phyloP scores from a whole-genome alignment of 108 stramenopile species.

The Thalassiosira profunda region DNA sequence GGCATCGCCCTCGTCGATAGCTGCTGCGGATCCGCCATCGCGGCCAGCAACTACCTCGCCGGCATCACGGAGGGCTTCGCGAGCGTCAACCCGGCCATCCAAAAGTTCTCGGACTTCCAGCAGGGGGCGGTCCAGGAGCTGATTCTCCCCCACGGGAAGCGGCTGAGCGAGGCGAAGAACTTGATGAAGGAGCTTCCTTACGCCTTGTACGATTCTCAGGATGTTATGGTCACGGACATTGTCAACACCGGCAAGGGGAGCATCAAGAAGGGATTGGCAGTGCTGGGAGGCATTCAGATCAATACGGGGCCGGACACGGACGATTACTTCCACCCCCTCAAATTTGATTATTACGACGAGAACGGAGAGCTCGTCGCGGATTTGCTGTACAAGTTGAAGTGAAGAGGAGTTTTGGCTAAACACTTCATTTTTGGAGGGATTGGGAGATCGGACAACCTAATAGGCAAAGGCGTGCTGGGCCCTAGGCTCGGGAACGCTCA shows the following conservation, averaged over 20 bases:
- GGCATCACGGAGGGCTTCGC: slow-evolving; percentile 11
- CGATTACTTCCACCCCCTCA: slow-evolving; percentile 43
- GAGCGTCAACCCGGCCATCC: neutral
- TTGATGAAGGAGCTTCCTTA: slow-evolving; percentile 63
- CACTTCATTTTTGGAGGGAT: neutral
- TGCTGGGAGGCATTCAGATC: slow-evolving; percentile 53
- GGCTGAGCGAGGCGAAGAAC: slow-evolving; percentile 42
- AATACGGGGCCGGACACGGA: slow-evolving; percentile 12
- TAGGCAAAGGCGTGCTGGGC: neutral
- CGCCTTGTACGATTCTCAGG: slow-evolving; percentile 55
- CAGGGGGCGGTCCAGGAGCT: slow-evolving; percentile 55
- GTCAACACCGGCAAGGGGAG: slow-evolving; percentile 5
- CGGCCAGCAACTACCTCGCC: slow-evolving; percentile 54
- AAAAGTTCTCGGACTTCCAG: slow-evolving; percentile 52
- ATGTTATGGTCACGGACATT: slow-evolving; percentile 15
- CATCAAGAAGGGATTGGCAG: slow-evolving; percentile 19
- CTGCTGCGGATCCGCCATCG: slow-evolving; percentile 72
- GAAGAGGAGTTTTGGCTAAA: neutral
- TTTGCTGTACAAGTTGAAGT: slow-evolving; percentile 1
- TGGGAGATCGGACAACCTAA: too few relatives aligned
- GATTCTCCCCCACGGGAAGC: slow-evolving; percentile 57
- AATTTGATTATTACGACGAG: slow-evolving; percentile 20
- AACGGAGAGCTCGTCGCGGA: slow-evolving; percentile 20
- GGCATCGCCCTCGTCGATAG: slow-evolving; percentile 48
- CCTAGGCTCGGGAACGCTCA: neutral